These are phyloP conservation scores for Discostella stelligeroides DNA, from an alignment of 108 stramenopile genomes.

Conservation along the genomic window DNA sequence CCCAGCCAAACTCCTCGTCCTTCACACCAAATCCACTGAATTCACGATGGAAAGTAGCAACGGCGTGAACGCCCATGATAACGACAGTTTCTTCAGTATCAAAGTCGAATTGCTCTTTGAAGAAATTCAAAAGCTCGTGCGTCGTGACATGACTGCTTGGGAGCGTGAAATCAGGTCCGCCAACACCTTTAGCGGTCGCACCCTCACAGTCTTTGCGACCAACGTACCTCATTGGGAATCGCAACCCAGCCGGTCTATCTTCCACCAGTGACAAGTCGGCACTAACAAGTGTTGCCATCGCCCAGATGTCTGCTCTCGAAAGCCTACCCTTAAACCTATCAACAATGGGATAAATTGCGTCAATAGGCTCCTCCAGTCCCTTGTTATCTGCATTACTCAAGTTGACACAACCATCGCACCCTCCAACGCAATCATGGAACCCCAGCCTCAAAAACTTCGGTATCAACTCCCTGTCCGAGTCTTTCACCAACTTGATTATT, in stretches of 20 bases:
- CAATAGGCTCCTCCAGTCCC: slow-evolving; percentile 46
- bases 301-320: slow-evolving; percentile 62
- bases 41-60: slow-evolving; percentile 36
- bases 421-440: slow-evolving; percentile 59
- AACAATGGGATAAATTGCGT: slow-evolving; percentile 43
- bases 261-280: too few relatives aligned
- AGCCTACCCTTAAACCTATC: slow-evolving; percentile 17
- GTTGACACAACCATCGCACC: slow-evolving; percentile 63
- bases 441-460: slow-evolving; percentile 51
- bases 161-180: slow-evolving; percentile 24
- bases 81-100: slow-evolving; percentile 56
- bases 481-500: neutral
- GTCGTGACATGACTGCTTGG: slow-evolving; percentile 11
- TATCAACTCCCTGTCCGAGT: neutral
- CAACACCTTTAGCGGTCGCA: slow-evolving; percentile 24
- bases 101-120: slow-evolving; percentile 30
- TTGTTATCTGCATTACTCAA: slow-evolving; percentile 47
- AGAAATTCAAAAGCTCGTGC: slow-evolving; percentile 34
- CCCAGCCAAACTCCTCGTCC: slow-evolving; percentile 20
- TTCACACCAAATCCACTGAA: slow-evolving; percentile 47
- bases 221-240: too few relatives aligned
- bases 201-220: too few relatives aligned
- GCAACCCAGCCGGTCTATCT: slow-evolving; percentile 37
- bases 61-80: slow-evolving; percentile 58
- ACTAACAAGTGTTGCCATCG: slow-evolving; percentile 46